phyloP scores from a whole-genome alignment of 164 flowering plant genomes.

The Aristolochia californica region DNA sequence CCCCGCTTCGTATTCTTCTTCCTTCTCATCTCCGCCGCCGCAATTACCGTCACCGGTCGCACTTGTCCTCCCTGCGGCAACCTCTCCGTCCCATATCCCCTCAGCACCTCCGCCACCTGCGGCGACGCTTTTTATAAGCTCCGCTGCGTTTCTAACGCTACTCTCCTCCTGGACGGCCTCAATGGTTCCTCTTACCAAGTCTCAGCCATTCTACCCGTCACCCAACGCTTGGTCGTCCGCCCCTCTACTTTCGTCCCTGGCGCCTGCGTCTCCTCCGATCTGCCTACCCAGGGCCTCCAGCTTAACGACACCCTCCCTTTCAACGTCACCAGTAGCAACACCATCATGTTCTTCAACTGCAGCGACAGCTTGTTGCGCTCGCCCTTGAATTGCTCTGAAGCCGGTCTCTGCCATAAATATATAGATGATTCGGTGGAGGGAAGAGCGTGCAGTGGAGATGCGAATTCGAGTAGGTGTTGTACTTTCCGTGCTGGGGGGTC shows the following conservation, averaged over 20 bases:
- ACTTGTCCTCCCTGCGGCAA: slow-evolving; percentile 26
- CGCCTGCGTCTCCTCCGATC: slow-evolving; percentile 24
- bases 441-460: slow-evolving; percentile 13
- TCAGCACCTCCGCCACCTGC: slow-evolving; percentile 30
- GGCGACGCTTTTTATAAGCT: slow-evolving; percentile 35
- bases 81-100: slow-evolving; percentile 35
- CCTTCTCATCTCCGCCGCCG: background rate
- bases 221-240: slow-evolving; percentile 19
- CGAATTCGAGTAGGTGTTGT: slow-evolving; percentile 27
- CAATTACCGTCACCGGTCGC: background rate
- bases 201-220: slow-evolving; percentile 20
- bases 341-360: slow-evolving; percentile 46
- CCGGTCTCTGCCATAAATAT: slow-evolving; percentile 29
- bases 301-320: slow-evolving; percentile 41
- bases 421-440: slow-evolving; percentile 1
- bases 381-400: slow-evolving; percentile 34
- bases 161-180: slow-evolving; percentile 23
- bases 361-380: slow-evolving; percentile 16
- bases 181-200: slow-evolving; percentile 27
- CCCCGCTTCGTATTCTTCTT: background rate
- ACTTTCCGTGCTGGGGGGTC: slow-evolving; percentile 43
- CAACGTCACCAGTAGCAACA: slow-evolving; percentile 48
- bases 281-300: slow-evolving; percentile 28
- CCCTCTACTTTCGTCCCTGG: slow-evolving; percentile 15
- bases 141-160: slow-evolving; percentile 18